These are phyloP conservation scores for Trichosporon inkin DNA, from an alignment of 1,284 basidiomycete species.

Conservation along the genomic window DNA sequence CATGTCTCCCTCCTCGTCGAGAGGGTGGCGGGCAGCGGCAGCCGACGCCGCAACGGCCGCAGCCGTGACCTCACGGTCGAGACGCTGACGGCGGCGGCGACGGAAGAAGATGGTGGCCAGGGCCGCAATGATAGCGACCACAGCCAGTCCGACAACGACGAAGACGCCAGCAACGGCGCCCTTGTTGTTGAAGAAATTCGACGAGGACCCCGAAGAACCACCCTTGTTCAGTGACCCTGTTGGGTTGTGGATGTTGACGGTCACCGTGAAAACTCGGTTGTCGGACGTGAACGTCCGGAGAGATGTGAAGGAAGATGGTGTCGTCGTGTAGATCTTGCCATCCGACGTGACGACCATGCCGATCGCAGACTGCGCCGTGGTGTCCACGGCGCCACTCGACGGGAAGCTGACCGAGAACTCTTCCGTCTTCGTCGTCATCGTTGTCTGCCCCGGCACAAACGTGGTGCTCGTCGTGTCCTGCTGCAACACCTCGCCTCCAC, in stretches of 20 bases:
- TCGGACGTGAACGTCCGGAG: constrained; percentile 38
- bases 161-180: constrained; percentile 52
- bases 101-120: constrained; percentile 49
- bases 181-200: constrained; percentile 48
- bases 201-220: constrained; percentile 28
- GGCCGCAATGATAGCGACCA: constrained; percentile 46
- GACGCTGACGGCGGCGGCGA: constrained; percentile 44
- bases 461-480: constrained; percentile 4
- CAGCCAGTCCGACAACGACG: constrained; percentile 51
- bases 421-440: neutral
- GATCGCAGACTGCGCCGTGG: constrained; percentile 25
- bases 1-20: constrained; percentile 47
- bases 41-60: constrained; percentile 49
- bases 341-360: constrained; percentile 36
- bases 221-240: constrained; percentile 44
- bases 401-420: neutral
- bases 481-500: neutral
- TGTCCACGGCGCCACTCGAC: neutral
- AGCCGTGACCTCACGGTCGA: constrained; percentile 51
- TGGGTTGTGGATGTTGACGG: constrained; percentile 45
- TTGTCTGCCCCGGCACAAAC: neutral
- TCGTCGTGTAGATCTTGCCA: constrained; percentile 36
- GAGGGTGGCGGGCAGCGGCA: constrained; percentile 41
- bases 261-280: constrained; percentile 46
- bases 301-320: constrained; percentile 41